Evolutionary conservation across 768 basidiomycete genomes (phyloP), one percentile per base, ranked within the genome.

Genomic region (Infundibulicybe gibba): DNA sequence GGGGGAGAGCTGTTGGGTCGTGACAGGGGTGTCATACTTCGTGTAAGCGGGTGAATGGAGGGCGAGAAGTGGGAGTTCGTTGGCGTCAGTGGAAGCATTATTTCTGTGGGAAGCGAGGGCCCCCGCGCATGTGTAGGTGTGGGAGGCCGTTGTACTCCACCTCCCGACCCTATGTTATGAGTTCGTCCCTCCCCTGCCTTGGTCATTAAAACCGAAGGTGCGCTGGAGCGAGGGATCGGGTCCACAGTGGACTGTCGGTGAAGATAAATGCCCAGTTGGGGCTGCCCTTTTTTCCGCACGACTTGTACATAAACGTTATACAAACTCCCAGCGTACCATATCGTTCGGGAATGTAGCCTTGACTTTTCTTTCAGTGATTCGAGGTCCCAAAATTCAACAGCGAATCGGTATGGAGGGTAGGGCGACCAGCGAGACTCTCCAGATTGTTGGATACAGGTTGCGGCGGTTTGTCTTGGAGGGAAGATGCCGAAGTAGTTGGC

Each of bases 261-360:
- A 2, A 95, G 74, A 57, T 95, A 95, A 25, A 95, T 81, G 1
- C 94, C 94, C 1, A 95, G 71, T 57, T 97, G 93, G 2, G 69
- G 61, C 45, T 74, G 69, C 2, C 67, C 70, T 62, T 94, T 94
- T 77, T 89, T 90, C 53, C 83, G 79, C 42, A 92, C 84, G 39
- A 93, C 76, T 61, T 95, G 92, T 37, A 94, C 84, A 57, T 94
- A 95, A 2, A 92, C 82, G 52, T 92, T 92, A 72, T 84, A 94
- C 57, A 90, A 69, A 55, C 80, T 90, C 8, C 94, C 94, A 2
- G 87, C 92, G 60, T 93, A 90, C 81, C 90, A 94, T 44, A 94
- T 75, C 2, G 93, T 97, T 45, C 83, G 81, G 6, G 88, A 90
- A 62, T 94, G 83, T 43, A 90, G 64, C 13, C 91, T 75, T 43